Conservation (phyloP, 163 green algal species). For the Scenedesmus sp. region DNA sequence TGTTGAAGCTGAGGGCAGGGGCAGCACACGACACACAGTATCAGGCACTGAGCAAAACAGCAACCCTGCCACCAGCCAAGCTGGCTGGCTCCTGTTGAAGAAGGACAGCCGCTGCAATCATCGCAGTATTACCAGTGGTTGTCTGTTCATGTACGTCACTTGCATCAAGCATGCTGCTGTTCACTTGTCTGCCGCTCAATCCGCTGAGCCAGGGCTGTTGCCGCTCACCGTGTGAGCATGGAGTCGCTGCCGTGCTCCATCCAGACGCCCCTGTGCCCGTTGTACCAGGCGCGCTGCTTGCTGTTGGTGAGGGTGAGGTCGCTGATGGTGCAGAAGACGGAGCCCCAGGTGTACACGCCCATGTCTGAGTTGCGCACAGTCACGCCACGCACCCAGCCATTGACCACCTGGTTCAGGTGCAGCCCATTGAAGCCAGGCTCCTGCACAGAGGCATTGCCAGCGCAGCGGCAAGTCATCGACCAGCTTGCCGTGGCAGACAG, state of each 20-base stretch:
- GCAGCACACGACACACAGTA: background rate
- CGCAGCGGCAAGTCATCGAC: background rate
- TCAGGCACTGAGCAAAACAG: too few relatives aligned
- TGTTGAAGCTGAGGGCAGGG: slow-evolving; percentile 23
- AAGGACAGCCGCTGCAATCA: too few relatives aligned
- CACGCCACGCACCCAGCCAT: slow-evolving; percentile 46
- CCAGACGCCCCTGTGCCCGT: slow-evolving; percentile 55
- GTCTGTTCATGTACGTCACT: background rate
- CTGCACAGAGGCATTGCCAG: background rate
- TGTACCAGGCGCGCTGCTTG: slow-evolving; percentile 21
- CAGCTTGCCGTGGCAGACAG: too few relatives aligned
- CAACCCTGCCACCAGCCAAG: too few relatives aligned
- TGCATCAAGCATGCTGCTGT: background rate
- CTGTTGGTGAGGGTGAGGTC: slow-evolving; percentile 21
- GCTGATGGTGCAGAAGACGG: slow-evolving; percentile 29
- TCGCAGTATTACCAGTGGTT: too few relatives aligned
- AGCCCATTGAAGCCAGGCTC: slow-evolving; percentile 47
- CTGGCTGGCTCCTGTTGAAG: too few relatives aligned
- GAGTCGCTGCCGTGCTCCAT: slow-evolving; percentile 53
- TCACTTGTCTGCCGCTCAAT: background rate
- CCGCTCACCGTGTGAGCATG: slow-evolving; percentile 31
- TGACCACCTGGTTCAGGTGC: slow-evolving; percentile 49
- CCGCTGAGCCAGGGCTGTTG: background rate
- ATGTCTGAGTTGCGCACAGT: slow-evolving; percentile 42
- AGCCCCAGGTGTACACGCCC: slow-evolving; percentile 51